Conservation (phyloP, 495 filamentous ascomycete species). For the Stereocaulon alpinum region DNA sequence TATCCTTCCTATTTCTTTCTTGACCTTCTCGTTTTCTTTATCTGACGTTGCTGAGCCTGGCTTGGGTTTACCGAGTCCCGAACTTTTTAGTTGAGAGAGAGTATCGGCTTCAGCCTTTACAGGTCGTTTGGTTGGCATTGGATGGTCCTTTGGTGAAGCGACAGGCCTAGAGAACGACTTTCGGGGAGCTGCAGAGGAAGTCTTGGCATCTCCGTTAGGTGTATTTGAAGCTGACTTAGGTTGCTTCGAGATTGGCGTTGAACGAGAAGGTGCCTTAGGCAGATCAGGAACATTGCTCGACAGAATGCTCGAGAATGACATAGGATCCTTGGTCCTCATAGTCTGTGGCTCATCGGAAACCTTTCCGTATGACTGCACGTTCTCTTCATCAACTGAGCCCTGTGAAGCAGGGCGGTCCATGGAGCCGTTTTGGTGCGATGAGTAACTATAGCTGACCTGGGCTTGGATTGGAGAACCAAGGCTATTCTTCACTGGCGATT, state of each 20-base stretch:
- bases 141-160: conserved; percentile 29
- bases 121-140: conserved; percentile 32
- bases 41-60: conserved; percentile 42
- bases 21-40: conserved; percentile 59
- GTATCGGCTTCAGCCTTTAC: conserved; percentile 36
- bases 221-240: conserved; percentile 4
- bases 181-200: conserved; percentile 21
- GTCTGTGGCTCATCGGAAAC: conserved; percentile 38
- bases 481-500: conserved; percentile 34
- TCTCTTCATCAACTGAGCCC: conserved; percentile 31
- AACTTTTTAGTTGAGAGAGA: conserved; percentile 39
- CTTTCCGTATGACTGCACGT: conserved; percentile 26
- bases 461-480: conserved; percentile 34
- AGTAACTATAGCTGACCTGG: conserved; percentile 10
- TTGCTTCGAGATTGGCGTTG: conserved; percentile 19
- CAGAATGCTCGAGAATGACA: conserved; percentile 87
- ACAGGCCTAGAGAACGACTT: conserved; percentile 20
- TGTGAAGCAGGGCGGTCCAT: conserved; percentile 15
- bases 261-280: conserved; percentile 21
- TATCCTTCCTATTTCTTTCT: conserved; percentile 51
- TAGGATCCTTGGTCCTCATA: conserved; percentile 64
- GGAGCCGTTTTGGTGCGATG: conserved; percentile 14
- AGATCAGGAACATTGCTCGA: conserved; percentile 57
- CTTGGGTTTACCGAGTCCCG: conserved; percentile 39
- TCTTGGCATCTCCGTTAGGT: conserved; percentile 21